Conservation (phyloP, 805 yeast genomes). For the Tetrapisispora fleetii region DNA sequence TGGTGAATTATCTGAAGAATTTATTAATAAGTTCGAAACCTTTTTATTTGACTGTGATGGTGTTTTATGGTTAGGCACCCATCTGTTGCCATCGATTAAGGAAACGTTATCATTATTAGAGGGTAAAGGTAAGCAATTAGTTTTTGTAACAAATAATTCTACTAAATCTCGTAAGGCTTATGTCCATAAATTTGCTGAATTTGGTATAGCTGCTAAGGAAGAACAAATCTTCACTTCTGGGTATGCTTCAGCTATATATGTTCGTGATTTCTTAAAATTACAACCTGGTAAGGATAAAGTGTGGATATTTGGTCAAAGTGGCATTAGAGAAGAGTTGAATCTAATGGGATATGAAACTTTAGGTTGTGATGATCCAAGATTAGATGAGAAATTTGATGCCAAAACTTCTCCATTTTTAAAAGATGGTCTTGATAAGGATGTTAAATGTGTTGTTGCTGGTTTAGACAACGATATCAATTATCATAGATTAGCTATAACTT, state of each 20-base stretch:
- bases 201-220: constrained; percentile 33
- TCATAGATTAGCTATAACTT: constrained; percentile 66
- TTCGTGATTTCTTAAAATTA: constrained; percentile 63
- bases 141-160: constrained; percentile 93
- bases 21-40: constrained; percentile 65
- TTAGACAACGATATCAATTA: constrained; percentile 70
- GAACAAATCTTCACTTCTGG: constrained; percentile 86
- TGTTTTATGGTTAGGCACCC: constrained; percentile 87
- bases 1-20: constrained; percentile 38
- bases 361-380: constrained; percentile 73
- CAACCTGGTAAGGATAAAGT: constrained; percentile 65
- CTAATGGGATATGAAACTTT: constrained; percentile 64
- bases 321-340: constrained; percentile 70
- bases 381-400: constrained; percentile 46
- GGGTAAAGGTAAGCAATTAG: constrained; percentile 48
- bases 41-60: constrained; percentile 97
- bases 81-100: constrained; percentile 61
- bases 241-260: constrained; percentile 82
- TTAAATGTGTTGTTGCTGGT: constrained; percentile 88
- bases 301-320: constrained; percentile 83
- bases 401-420: constrained; percentile 39
- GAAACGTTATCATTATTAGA: constrained; percentile 64
- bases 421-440: constrained; percentile 51
- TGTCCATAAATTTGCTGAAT: constrained; percentile 60
- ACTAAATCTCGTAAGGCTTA: constrained; percentile 80